phyloP scores from a whole-genome alignment of 352 stramenopile species.

The Thraustochytrium sp. region DNA sequence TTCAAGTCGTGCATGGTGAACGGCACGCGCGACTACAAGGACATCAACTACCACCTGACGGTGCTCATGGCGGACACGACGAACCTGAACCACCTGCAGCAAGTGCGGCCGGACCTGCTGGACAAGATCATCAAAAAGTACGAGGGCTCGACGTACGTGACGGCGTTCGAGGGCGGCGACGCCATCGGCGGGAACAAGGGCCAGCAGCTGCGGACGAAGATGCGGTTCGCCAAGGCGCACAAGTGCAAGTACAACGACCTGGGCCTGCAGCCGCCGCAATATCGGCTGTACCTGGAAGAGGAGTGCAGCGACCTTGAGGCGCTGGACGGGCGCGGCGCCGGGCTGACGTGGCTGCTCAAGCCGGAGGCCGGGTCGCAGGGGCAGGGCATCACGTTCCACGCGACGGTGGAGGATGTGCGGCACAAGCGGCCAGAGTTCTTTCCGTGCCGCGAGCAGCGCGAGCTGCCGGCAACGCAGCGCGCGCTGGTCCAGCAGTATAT shows the following conservation, averaged over 20 bases:
- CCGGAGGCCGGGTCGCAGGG: slow-evolving; percentile 39
- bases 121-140: slow-evolving; percentile 17
- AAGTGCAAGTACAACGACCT: slow-evolving; percentile 38
- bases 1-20: slow-evolving; percentile 42
- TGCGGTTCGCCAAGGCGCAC: neutral
- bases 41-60: slow-evolving; percentile 41
- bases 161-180: slow-evolving; percentile 30
- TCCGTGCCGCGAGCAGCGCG: neutral
- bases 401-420: neutral
- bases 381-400: slow-evolving; percentile 39
- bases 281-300: slow-evolving; percentile 17
- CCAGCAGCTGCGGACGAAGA: slow-evolving; percentile 41
- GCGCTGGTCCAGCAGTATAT: slow-evolving; percentile 39
- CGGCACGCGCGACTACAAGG: slow-evolving; percentile 36
- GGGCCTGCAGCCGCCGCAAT: slow-evolving; percentile 24
- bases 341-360: slow-evolving; percentile 37
- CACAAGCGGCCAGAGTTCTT: slow-evolving; percentile 34
- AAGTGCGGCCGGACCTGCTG: slow-evolving; percentile 26
- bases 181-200: slow-evolving; percentile 38
- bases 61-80: slow-evolving; percentile 32
- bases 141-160: slow-evolving; percentile 32
- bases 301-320: slow-evolving; percentile 14
- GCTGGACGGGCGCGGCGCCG: neutral
- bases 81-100: slow-evolving; percentile 31
- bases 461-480: slow-evolving; percentile 6